Evolutionary conservation across 208 protist genomes (phyloP), one percentile per base, ranked within the genome.

Genomic region (Acanthamoeba triangularis): DNA sequence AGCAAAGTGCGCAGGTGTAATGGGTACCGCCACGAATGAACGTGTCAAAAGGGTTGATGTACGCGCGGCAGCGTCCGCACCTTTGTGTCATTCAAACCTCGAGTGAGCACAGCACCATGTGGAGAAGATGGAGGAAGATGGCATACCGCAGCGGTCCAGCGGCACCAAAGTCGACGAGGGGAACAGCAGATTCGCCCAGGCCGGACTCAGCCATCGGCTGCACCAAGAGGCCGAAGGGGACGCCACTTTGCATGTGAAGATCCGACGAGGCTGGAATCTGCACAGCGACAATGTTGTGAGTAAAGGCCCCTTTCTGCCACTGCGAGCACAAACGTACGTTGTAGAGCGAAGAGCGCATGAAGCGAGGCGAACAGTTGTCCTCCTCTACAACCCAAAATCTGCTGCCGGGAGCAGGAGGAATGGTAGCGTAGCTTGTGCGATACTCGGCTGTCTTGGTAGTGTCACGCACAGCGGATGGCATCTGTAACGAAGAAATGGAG

Each of bases 21-120:
- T 98, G 97, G 8, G 97, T 95, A 35, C 99, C 99, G 74, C 96
- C 95, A 90, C 99, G 98, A 61, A 98, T 96, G 92, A 99, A 99
- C 7, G 95, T 98, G 47, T 99, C 99, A 97, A 99, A 99, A 74
- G 99, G 99, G 97, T 99, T 99, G 87, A 99, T 99, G 97, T 99
- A 99, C 47, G 98, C 98, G 65, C 97, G 97, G 96, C 99, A 99
- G 80, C 96, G 90, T 56, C 94, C 90, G 90, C 98, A 98, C 59
- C 97, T 20, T 96, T 67, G 25, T 94, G 41, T 85, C 2, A 95
- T 87, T 33, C 16, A 30, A 30, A 84, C 16, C 1, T 16, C 25
- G 85, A 82, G 35, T 78, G 20, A 94, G n/a, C 41, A 90, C 20
- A 90, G 13, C 61, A 28, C 10, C 16, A 10, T 6, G 3, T 1